Conservation (phyloP, 1,284 basidiomycete genomes). For the Apiotrichum gamsii region DNA sequence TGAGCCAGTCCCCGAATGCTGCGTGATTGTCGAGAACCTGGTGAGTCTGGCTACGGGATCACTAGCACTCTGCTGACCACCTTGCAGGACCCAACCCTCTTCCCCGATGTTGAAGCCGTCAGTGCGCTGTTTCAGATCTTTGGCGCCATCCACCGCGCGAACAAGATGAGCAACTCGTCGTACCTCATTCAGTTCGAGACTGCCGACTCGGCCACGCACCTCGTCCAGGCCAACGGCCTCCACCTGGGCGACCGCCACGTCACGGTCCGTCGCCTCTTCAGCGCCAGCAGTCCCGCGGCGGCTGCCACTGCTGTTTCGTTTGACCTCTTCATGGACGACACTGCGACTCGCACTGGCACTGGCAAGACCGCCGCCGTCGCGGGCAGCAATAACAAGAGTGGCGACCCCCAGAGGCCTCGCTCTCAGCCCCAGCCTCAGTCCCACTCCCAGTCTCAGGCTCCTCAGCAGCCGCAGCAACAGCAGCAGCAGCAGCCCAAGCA, state of each 20-base stretch:
- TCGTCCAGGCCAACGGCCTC: conserved; percentile 31
- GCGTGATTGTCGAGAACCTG: conserved; percentile 38
- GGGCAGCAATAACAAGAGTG: too few relatives aligned
- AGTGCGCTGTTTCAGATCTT: conserved; percentile 33
- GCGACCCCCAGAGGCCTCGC: too few relatives aligned
- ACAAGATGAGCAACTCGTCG: conserved; percentile 21
- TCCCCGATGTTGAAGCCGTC: conserved; percentile 28
- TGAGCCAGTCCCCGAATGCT: conserved; percentile 20
- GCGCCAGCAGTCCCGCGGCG: too few relatives aligned
- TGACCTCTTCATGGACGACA: conserved; percentile 11
- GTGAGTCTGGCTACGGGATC: conserved; percentile 13
- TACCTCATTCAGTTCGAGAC: conserved; percentile 36
- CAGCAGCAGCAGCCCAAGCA: not conserved
- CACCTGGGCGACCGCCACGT: conserved; percentile 23
- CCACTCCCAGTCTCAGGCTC: too few relatives aligned
- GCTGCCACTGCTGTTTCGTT: conserved; percentile 1
- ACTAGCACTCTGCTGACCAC: conserved; percentile 7
- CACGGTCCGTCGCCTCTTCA: not conserved
- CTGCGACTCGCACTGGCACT: not conserved
- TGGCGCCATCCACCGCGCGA: conserved; percentile 29
- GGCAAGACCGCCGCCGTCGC: too few relatives aligned
- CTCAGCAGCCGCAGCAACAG: not conserved
- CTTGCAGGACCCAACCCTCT: conserved; percentile 30
- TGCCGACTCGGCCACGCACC: conserved; percentile 23
- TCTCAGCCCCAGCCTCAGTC: too few relatives aligned